Conservation (phyloP, 1,284 basidiomycete genomes). For the Stereum hirsutum region DNA sequence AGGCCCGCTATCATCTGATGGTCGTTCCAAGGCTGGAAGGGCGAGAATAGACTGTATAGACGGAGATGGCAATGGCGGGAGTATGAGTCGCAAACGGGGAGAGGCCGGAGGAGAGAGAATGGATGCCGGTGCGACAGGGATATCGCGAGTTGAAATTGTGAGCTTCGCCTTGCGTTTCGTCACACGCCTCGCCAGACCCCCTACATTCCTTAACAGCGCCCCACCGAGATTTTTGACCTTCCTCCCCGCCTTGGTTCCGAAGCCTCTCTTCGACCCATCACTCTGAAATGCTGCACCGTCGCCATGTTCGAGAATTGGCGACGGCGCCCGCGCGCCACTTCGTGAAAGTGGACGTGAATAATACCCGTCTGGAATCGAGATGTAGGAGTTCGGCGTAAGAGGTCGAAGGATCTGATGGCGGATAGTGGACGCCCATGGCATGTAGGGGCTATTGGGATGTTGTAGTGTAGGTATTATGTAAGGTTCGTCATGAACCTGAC, state of each 20-base stretch:
- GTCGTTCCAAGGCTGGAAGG: too few relatives aligned
- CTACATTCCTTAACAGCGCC: background rate
- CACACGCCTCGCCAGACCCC: background rate
- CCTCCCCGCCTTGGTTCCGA: background rate
- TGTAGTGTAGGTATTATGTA: background rate
- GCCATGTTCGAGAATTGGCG: background rate
- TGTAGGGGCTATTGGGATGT: constrained; percentile 5
- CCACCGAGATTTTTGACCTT: background rate
- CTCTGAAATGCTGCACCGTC: too few relatives aligned
- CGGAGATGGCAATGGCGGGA: background rate
- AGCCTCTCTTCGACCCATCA: background rate
- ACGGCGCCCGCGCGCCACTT: background rate
- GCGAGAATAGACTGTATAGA: background rate
- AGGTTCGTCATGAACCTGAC: background rate
- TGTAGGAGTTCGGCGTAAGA: background rate
- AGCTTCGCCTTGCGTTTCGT: too few relatives aligned
- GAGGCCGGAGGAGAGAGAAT: background rate
- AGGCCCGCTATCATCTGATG: too few relatives aligned
- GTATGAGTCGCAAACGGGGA: background rate
- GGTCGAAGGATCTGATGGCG: constrained; percentile 3
- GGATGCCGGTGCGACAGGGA: background rate
- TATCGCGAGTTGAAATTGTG: too few relatives aligned
- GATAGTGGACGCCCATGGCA: constrained; percentile 2
- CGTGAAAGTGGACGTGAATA: background rate
- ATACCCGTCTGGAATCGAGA: background rate